Evolutionary conservation across 2,329 filamentous ascomycete species (phyloP).

Genomic region (Pezicula rhizophila): DNA sequence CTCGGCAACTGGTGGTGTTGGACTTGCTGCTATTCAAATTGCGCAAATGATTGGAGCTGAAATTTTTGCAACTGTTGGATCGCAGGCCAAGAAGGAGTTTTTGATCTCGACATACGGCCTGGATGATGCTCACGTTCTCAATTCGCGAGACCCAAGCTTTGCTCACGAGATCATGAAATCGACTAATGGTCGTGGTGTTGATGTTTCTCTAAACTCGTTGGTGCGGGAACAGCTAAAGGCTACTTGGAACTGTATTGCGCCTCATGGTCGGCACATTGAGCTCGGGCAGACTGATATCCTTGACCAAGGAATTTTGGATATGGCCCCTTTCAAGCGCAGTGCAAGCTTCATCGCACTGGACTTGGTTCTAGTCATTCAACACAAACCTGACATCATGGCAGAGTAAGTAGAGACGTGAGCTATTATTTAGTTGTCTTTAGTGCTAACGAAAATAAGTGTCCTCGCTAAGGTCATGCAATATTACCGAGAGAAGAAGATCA

Average conservation of each 20-base stretch:
- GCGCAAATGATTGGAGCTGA: conserved; percentile 20
- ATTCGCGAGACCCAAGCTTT: conserved; percentile 9
- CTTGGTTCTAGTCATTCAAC: not conserved
- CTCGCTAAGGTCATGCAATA: not conserved
- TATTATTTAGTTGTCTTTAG: not conserved
- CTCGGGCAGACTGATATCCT: not conserved
- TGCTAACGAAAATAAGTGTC: not conserved
- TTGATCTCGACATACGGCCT: not conserved
- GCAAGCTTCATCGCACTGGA: not conserved
- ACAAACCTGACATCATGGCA: not conserved
- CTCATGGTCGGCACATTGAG: conserved; percentile 8
- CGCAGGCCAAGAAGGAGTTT: not conserved
- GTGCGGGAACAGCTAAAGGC: conserved; percentile 36
- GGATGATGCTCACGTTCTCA: not conserved
- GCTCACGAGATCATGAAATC: conserved; percentile 10
- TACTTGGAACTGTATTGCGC: conserved; percentile 38
- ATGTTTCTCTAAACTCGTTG: conserved; percentile 42
- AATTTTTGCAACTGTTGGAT: conserved; percentile 33
- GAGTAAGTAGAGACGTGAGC: not conserved
- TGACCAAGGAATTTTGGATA: not conserved
- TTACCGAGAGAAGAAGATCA: not conserved
- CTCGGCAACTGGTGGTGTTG: conserved; percentile 24
- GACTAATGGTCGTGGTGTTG: conserved; percentile 31
- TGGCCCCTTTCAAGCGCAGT: not conserved
- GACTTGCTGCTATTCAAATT: conserved; percentile 25